Evolutionary conservation across 164 flowering plant species (phyloP), one percentile per base, ranked within the genome.

Genomic region (Berberis thunbergii): DNA sequence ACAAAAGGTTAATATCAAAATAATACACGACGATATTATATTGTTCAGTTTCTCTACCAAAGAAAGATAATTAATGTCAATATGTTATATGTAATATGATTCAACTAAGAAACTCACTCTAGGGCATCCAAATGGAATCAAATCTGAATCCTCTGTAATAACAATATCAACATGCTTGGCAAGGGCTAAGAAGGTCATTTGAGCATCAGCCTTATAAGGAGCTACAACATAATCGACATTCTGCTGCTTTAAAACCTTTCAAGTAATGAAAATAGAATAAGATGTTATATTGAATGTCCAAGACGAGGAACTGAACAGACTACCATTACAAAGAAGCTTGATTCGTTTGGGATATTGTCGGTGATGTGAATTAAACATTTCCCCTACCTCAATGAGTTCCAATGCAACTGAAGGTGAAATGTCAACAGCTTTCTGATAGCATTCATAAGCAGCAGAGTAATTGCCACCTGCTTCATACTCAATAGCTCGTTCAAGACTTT

Each of bases 121-220:
- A 8, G 96, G 84, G 74, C 99, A 94, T 54, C 99, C 97, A 80
- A 88, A 94, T 45, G 99, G 86, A 76, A 94, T 94, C 52, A 94
- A 79, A 71, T 94, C 99, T 8, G 97, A 94, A 68, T 94, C 99
- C 73, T 94, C 99, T 38, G 97, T 89, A 64, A 94, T 85, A 64
- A 89, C 83, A 49, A 94, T 97, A 61, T 86, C 97, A 69, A 87
- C 97, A 60, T 72, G 86, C 61, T 83, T 85, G 73, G 70, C 86
- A 67, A 85, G 54, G 11, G 95, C 94, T 77, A 94, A 77, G 78
- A 87, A 94, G 45, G 99, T 80, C 96, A 94, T 87, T 67, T 94
- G 99, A n/a, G 99, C 99, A 84, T 94, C 99, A 69, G 99, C 99
- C 77, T 94, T 96, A 66, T 89, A 94, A 11, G 99, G 99, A 64